These are phyloP conservation scores for Trichaptum fuscoviolaceum DNA, from an alignment of 768 basidiomycete genomes.

Conservation along the genomic window DNA sequence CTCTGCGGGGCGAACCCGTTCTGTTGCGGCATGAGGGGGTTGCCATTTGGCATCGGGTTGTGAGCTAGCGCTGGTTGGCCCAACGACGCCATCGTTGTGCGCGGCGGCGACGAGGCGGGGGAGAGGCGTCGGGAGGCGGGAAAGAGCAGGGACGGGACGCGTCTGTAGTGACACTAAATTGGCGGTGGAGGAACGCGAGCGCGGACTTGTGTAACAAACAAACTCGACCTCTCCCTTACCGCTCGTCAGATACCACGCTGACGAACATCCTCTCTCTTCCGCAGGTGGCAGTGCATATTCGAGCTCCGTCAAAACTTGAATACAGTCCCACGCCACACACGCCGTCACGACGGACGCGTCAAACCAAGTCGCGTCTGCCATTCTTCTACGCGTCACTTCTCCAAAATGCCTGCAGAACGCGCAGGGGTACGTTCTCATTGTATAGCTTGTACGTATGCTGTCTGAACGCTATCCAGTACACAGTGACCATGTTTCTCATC, in stretches of 20 bases:
- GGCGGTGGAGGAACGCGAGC: background rate
- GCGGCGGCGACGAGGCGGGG: constrained; percentile 24
- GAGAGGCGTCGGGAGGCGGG: background rate
- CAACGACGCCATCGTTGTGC: background rate
- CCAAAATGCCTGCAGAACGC: constrained; percentile 69
- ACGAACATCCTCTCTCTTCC: background rate
- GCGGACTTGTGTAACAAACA: constrained; percentile 1
- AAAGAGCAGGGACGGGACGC: constrained; percentile 8
- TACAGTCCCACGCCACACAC: background rate
- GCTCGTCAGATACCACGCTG: constrained; percentile 1
- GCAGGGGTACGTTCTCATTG: constrained; percentile 56
- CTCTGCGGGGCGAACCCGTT: background rate
- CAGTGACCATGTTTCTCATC: constrained; percentile 84
- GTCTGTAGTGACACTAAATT: constrained; percentile 1
- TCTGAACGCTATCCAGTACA: constrained; percentile 46
- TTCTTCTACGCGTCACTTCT: constrained; percentile 3
- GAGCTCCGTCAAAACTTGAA: background rate
- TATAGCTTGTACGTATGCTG: constrained; percentile 13
- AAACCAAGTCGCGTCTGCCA: background rate
- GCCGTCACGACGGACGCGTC: constrained; percentile 8
- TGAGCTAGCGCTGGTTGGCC: background rate
- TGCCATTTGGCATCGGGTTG: constrained; percentile 2
- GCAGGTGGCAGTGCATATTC: background rate
- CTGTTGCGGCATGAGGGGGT: constrained; percentile 2
- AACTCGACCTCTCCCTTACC: background rate